A percentile compares a stretch with the other conserved stretches of the same genome.
Conservation (phyloP, 805 yeast species). For the Ogataea pilisensis region DNA sequence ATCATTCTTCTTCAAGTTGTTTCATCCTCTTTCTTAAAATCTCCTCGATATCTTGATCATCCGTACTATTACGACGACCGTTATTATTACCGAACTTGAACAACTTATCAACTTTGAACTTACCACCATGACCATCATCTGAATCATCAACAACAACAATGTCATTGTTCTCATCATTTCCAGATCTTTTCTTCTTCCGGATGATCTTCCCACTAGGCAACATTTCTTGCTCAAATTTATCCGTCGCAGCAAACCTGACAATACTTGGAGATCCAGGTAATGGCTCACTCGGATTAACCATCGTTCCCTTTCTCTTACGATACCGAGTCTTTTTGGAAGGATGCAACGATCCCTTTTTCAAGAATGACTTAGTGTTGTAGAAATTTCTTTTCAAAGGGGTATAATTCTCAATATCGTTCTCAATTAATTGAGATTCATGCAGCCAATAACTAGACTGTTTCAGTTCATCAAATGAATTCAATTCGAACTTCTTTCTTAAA, state of each 20-base stretch:
- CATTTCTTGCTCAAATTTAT: conserved; percentile 47
- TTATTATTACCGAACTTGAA: conserved; percentile 25
- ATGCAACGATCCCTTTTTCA: conserved; percentile 32
- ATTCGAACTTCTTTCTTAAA: conserved; percentile 67
- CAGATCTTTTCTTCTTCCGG: conserved; percentile 30
- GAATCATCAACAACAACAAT: background rate
- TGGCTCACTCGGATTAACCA: conserved; percentile 42
- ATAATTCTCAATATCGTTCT: conserved; percentile 21
- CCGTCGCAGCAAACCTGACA: conserved; percentile 31
- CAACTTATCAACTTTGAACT: conserved; percentile 35
- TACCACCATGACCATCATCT: conserved; percentile 21
- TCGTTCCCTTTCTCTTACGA: conserved; percentile 47
- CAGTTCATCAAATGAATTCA: conserved; percentile 67
- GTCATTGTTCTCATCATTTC: conserved; percentile 22
- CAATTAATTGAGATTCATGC: conserved; percentile 30
- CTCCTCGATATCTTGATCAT: conserved; percentile 52
- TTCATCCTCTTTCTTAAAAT: conserved; percentile 34
- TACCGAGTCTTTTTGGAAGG: conserved; percentile 32
- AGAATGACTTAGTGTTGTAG: conserved; percentile 27
- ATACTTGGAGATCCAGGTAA: conserved; percentile 45
- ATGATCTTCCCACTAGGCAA: conserved; percentile 74
- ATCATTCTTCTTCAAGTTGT: conserved; percentile 24
- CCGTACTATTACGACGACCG: conserved; percentile 26
- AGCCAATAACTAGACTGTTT: conserved; percentile 73
- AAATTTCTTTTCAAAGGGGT: conserved; percentile 13